A percentile compares a stretch with the other conserved stretches of the same genome.
These are phyloP conservation scores for Trypanosoma brucei DNA, from an alignment of 208 protist genomes.

Conservation along the genomic window DNA sequence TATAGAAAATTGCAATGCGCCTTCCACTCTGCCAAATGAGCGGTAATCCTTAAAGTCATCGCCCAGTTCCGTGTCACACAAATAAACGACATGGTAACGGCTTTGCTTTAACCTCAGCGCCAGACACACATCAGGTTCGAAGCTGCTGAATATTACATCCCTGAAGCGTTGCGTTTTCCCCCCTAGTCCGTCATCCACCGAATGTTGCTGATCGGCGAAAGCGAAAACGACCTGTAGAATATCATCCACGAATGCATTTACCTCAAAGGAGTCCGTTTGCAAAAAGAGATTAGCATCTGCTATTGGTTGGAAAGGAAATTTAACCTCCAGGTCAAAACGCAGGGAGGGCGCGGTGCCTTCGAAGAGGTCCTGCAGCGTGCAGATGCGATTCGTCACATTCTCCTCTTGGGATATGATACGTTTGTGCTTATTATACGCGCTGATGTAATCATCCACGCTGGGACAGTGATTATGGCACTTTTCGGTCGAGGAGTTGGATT, in stretches of 20 bases:
- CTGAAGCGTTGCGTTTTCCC: slow-evolving; percentile 18
- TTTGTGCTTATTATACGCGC: slow-evolving; percentile 9
- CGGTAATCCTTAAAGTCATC: slow-evolving; percentile 81
- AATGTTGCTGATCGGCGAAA: slow-evolving; percentile 32
- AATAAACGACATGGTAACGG: slow-evolving; percentile 77
- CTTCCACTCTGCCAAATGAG: slow-evolving; percentile 54
- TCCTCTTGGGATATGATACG: slow-evolving; percentile 42
- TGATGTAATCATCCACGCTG: background rate
- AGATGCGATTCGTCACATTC: slow-evolving; percentile 67
- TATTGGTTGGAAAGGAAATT: slow-evolving; percentile 72
- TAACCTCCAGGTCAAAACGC: slow-evolving; percentile 72
- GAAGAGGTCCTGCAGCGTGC: slow-evolving; percentile 59
- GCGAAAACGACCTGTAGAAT: slow-evolving; percentile 65
- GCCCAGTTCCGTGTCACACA: slow-evolving; percentile 60
- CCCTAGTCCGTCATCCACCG: slow-evolving; percentile 9
- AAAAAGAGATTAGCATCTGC: slow-evolving; percentile 66
- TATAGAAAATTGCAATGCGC: slow-evolving; percentile 66
- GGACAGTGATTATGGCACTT: background rate
- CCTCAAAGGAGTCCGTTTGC: slow-evolving; percentile 71
- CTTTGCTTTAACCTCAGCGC: slow-evolving; percentile 69
- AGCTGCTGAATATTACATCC: slow-evolving; percentile 77
- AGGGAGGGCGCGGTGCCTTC: slow-evolving; percentile 47
- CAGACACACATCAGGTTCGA: slow-evolving; percentile 74
- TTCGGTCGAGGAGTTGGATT: background rate
- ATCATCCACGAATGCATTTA: slow-evolving; percentile 75